Base-by-base conservation (phyloP, 2,329 filamentous ascomycete species). In the Aureobasidium lini region DNA sequence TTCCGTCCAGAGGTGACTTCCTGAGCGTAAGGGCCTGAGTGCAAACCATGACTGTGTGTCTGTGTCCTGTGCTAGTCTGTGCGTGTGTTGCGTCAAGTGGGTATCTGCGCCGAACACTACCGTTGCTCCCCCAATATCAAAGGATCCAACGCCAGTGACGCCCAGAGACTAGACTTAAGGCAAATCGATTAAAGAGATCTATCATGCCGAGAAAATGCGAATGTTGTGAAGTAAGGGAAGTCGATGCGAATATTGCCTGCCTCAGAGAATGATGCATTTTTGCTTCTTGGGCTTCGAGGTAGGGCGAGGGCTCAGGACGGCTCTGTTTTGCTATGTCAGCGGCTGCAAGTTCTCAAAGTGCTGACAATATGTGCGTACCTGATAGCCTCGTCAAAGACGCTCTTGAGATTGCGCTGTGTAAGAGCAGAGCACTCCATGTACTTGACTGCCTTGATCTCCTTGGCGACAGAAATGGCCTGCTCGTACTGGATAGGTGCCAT, bases 401-500 rank as follows among this genome's bases (percentile, higher is more conserved):
- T 95, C 86, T 99, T 99, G 68, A 99, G 77, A 75, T 96, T 96
- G 70, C 93, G 83, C 80, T 97, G 94, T 39, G 94, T 99, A 66
- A 99, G 80, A 49, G 94, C 94, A 56, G 94, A 97, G 78, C 94
- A 99, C 77, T 99, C 94, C 43, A 97, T 83, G 77, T 99, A 99
- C 78, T 96, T 97, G 77, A 94, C 89, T 47, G 94, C 93, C 72
- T 85, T 88, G 76, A 99, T 96, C 69, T 96, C 92, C 79, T 95
- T 95, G 63, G 91, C 90, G 64, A 93, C 89, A 65, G 86, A 79
- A 64, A 96, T 81, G 40, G 91, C 94, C 75, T 95, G 89, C 74
- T 96, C 90, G 75, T 95, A 97, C 57, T 90, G 87, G 62, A 97
- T 92, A n/a, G 94, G 90, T 68, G 94, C 88, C 92, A 96, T 96